phyloP scores from a whole-genome alignment of 345 rosid species.

The Hypericum perforatum region DNA sequence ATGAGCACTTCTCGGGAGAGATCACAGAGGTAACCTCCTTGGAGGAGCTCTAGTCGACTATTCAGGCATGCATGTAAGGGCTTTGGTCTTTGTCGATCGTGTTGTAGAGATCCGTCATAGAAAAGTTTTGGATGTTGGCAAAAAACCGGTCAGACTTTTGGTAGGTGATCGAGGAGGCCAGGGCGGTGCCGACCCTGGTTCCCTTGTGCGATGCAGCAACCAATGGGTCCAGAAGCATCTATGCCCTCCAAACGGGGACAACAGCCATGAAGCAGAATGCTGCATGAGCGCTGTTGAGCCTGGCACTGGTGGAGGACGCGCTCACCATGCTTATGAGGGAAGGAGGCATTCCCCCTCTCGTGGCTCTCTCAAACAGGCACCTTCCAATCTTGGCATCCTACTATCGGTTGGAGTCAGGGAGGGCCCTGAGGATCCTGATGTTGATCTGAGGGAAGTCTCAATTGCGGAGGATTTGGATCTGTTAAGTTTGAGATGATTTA shows the following conservation, averaged over 20 bases:
- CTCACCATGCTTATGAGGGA: slow-evolving; percentile 89
- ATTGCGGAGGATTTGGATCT: too few relatives aligned
- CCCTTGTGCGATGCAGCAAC: slow-evolving; percentile 74
- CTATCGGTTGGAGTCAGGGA: too few relatives aligned
- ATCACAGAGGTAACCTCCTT: slow-evolving; percentile 89
- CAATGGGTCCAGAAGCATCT: slow-evolving; percentile 93
- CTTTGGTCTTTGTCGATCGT: slow-evolving; percentile 60
- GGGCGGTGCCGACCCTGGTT: slow-evolving; percentile 71
- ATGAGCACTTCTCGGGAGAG: slow-evolving; percentile 73
- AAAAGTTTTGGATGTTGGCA: slow-evolving; percentile 73
- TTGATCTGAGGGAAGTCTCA: too few relatives aligned
- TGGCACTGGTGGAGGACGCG: slow-evolving; percentile 77
- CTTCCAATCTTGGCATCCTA: slow-evolving; percentile 64
- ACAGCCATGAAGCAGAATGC: slow-evolving; percentile 92
- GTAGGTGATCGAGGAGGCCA: slow-evolving; percentile 79
- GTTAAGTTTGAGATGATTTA: too few relatives aligned
- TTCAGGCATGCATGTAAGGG: slow-evolving; percentile 79
- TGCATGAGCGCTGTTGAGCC: slow-evolving; percentile 76
- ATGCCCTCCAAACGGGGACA: slow-evolving; percentile 84
- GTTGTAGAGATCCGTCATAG: slow-evolving; percentile 83
- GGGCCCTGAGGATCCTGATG: too few relatives aligned
- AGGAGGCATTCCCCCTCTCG: slow-evolving; percentile 98
- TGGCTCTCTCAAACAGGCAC: slow-evolving; percentile 75
- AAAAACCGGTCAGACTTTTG: slow-evolving; percentile 83
- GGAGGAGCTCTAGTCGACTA: slow-evolving; percentile 92